Evolutionary conservation across 2,329 filamentous ascomycete species (phyloP).

Genomic region (Aspergillus quadrilineatus): DNA sequence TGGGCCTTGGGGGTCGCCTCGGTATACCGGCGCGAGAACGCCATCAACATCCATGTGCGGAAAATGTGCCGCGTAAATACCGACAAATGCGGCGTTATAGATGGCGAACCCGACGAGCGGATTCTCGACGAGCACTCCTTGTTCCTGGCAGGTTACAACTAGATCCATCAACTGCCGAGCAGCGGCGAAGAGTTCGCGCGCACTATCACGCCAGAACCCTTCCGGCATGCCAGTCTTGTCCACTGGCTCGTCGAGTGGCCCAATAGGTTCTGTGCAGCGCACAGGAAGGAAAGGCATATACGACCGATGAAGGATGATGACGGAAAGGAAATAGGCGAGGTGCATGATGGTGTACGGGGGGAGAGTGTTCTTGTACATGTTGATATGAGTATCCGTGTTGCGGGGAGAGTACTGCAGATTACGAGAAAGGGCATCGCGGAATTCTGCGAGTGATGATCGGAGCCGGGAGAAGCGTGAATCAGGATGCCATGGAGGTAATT

Average conservation of each 20-base stretch:
- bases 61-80: conserved; percentile 55
- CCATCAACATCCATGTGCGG: conserved; percentile 56
- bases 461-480: conserved; percentile 51
- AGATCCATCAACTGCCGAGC: conserved; percentile 56
- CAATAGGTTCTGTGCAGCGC: conserved; percentile 49
- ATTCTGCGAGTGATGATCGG: conserved; percentile 47
- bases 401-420: conserved; percentile 52
- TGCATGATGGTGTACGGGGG: conserved; percentile 58
- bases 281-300: conserved; percentile 57
- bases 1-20: conserved; percentile 31
- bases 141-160: conserved; percentile 51
- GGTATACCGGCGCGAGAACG: conserved; percentile 41
- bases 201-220: conserved; percentile 55
- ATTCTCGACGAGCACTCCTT: conserved; percentile 53
- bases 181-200: conserved; percentile 51
- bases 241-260: conserved; percentile 53
- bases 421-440: conserved; percentile 53
- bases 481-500: conserved; percentile 54
- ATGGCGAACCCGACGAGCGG: conserved; percentile 57
- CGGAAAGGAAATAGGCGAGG: conserved; percentile 53
- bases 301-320: conserved; percentile 56
- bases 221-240: conserved; percentile 45
- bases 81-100: conserved; percentile 54
- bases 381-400: conserved; percentile 56
- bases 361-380: conserved; percentile 49